Base-by-base conservation (phyloP, 345 rosid species). In the Eucalyptus regnans region DNA sequence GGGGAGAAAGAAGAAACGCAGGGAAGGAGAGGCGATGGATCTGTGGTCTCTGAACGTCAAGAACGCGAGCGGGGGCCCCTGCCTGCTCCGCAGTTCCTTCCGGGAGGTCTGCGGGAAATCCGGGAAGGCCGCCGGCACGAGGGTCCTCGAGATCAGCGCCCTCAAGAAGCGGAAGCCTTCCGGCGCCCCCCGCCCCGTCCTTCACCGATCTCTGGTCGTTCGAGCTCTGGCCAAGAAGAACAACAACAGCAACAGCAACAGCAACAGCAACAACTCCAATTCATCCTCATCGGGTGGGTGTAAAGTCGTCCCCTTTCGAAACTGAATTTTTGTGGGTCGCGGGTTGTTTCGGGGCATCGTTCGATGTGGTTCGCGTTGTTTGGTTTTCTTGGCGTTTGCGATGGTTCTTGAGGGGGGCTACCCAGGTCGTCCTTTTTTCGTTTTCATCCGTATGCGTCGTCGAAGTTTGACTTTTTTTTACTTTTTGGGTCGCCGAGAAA, bases 41-140 rank as follows among this genome's bases (percentile, higher is more conserved):
- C 94, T 92, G 46, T 92, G 93, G 89, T 91, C 93, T 7, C 88
- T 94, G 64, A 92, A 91, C 79, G 88, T 94, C 76, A 92, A 94
- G 91, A 93, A 86, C 90, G 71, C 91, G 5, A 89, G 76, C 88
- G 52, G 89, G n/a, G 66, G 89, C 89, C 91, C 91, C 60, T 56
- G 91, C 43, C 89, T 89, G 76, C 79, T 79, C 64, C 89, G 87
- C 56, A 91, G 80, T 58, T 88, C 90, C 50, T 86, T 10, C 79
- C 88, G 58, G 43, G 85, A 86, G 86, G 58, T 51, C 46, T 33
- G 46, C 8, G 68, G 89, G 43, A 23, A 80, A 81, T 50, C 86
- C 4, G 89, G 87, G 87, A 86, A 14, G 60, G 17, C 68, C 66
- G 85, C 27, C 44, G 80, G 60, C 48, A 2, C 58, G 81, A 79